Base-by-base conservation (phyloP, 208 protist genomes). In the Phytomonas sp. region DNA sequence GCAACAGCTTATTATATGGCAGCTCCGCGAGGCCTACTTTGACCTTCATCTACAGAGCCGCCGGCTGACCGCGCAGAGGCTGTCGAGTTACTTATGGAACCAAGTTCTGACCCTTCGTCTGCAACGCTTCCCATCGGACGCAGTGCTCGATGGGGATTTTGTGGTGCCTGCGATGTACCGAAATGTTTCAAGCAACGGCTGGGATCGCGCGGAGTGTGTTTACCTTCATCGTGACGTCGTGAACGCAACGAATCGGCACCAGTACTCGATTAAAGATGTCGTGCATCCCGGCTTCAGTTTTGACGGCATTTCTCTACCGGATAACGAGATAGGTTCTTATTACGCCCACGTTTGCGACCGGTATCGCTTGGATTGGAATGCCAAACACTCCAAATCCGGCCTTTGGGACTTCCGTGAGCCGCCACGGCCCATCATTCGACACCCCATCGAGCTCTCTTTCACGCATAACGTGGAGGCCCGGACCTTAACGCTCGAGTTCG, bases 61-160 rank as follows among this genome's bases (percentile, higher is more conserved):
- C 13, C 83, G 89, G 0, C 76, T 92, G 28, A 91, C 81, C 29
- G 89, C 87, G 67, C 87, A 93, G 76, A 76, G 84, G 20, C 71
- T 93, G 43, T 82, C 82, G n/a, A 93, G 87, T 72, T 95, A 87
- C 72, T 71, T 93, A 36, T 95, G 89, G 87, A 95, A 95, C 73
- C 87, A 93, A 77, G 89, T 74, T 20, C 67, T 95, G 61, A 89
- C 87, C 40, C 78, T 95, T 4, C 89, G 89, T 26, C 75, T 93
- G 7, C 86, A 91, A 40, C 79, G 82, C 64, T 79, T 85, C 68
- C 83, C 81, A 34, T 68, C 75, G 13, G 59, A 61, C 2, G 29
- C 65, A 33, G 82, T 93, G 37, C 79, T 95, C 5, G 67, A 81
- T 26, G 89, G 89, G n/a, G 89, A 95, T 69, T 70, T 84, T 20